These are phyloP conservation scores for Echium plantagineum DNA, from an alignment of 257 asterid species.

Conservation along the genomic window DNA sequence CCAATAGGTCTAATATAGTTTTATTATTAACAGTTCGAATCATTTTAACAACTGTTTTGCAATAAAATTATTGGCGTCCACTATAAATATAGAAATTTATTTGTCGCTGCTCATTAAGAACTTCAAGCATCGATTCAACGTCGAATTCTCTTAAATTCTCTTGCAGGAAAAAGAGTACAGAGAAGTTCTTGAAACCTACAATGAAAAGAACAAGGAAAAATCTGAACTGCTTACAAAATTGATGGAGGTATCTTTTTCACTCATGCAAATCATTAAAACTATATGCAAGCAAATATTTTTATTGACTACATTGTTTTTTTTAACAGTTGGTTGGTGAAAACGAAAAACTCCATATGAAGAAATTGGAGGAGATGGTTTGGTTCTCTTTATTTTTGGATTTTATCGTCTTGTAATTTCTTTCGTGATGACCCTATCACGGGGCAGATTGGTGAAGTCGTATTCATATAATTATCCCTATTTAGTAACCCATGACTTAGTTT, in stretches of 20 bases:
- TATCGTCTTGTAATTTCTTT: neutral
- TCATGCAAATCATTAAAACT: neutral
- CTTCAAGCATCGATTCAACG: too few species aligned
- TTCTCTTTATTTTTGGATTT: neutral
- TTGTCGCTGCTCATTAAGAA: too few species aligned
- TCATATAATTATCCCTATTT: too few species aligned
- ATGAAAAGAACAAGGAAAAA: constrained; percentile 69
- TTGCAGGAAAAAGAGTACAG: constrained; percentile 75
- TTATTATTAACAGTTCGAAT: too few species aligned
- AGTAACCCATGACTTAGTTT: too few species aligned
- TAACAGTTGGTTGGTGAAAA: constrained; percentile 72
- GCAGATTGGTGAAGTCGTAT: too few species aligned
- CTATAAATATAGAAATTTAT: too few species aligned
- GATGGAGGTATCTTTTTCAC: constrained; percentile 47
- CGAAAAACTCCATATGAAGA: constrained; percentile 76
- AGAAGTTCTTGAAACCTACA: constrained; percentile 60
- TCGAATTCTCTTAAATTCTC: neutral
- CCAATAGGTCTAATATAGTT: too few species aligned
- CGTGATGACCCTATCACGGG: too few species aligned
- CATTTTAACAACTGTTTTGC: too few species aligned
- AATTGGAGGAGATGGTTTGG: constrained; percentile 54
- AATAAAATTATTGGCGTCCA: too few species aligned
- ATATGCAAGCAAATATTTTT: neutral
- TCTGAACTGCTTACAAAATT: constrained; percentile 55
- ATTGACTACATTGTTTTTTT: neutral